phyloP scores from a whole-genome alignment of 495 filamentous ascomycete species.

The Penicillium ochrochloron region DNA sequence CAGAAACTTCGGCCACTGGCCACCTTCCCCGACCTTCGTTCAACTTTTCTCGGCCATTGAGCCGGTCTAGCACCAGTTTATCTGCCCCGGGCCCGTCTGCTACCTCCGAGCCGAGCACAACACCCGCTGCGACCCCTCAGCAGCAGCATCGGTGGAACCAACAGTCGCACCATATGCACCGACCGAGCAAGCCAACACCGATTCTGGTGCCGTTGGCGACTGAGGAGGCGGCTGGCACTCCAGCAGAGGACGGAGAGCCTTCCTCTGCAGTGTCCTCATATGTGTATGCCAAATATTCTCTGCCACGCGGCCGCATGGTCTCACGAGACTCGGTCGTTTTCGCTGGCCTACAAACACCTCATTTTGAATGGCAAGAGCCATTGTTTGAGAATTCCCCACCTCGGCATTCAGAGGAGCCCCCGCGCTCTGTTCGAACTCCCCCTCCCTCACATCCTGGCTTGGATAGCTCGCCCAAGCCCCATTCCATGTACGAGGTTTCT shows the following conservation, averaged over 20 bases:
- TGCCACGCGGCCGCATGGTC: conserved; percentile 79
- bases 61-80: conserved; percentile 70
- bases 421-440: conserved; percentile 42
- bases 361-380: conserved; percentile 65
- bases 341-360: conserved; percentile 61
- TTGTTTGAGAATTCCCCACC: conserved; percentile 56
- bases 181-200: conserved; percentile 44
- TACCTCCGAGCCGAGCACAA: conserved; percentile 27
- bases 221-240: conserved; percentile 22
- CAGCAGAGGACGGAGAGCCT: conserved; percentile 37
- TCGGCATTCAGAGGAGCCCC: conserved; percentile 39
- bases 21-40: conserved; percentile 73
- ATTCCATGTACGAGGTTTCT: conserved; percentile 42
- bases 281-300: conserved; percentile 78
- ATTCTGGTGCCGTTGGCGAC: conserved; percentile 41
- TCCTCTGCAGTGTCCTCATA: conserved; percentile 69
- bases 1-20: conserved; percentile 67
- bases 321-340: conserved; percentile 72
- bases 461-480: conserved; percentile 40
- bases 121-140: not conserved
- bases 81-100: conserved; percentile 43
- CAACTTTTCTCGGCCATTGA: conserved; percentile 92
- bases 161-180: conserved; percentile 32
- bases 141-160: conserved; percentile 13
- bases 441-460: conserved; percentile 36